Conservation (phyloP, 257 asterid genomes). For the Anisodus acutangulus region DNA sequence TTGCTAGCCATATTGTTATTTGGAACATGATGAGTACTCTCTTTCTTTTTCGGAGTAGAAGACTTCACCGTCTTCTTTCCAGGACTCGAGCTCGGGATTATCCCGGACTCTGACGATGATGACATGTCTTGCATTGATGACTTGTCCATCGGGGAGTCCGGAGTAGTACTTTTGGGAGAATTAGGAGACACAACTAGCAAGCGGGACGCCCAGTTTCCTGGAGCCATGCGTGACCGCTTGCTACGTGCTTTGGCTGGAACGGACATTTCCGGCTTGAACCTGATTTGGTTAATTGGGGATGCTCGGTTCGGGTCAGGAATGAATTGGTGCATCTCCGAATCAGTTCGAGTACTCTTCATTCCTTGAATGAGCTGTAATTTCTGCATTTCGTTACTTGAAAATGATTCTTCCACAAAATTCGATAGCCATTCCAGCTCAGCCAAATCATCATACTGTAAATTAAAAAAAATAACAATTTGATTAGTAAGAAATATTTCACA, state of each 20-base stretch:
- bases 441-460: conserved; percentile 73
- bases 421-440: conserved; percentile 96
- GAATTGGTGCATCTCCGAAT: conserved; percentile 48
- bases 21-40: conserved; percentile 31
- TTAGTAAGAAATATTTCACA: background rate
- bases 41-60: conserved; percentile 45
- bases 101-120: conserved; percentile 59
- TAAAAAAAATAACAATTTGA: background rate
- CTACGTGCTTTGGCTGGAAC: conserved; percentile 94
- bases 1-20: conserved; percentile 33
- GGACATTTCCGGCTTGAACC: conserved; percentile 52
- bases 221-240: conserved; percentile 90
- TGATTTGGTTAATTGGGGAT: conserved; percentile 31
- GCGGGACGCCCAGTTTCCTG: conserved; percentile 84
- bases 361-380: conserved; percentile 69
- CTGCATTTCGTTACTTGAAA: conserved; percentile 70
- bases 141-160: background rate
- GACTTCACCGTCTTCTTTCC: conserved; percentile 42
- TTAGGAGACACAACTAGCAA: conserved; percentile 56
- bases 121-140: conserved; percentile 35
- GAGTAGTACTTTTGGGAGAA: background rate
- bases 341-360: conserved; percentile 46
- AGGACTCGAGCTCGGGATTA: background rate
- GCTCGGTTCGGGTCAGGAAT: conserved; percentile 52
- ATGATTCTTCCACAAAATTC: conserved; percentile 81